Evolutionary conservation across 768 basidiomycete species (phyloP).

Genomic region (Leucocoprinus leucothites): DNA sequence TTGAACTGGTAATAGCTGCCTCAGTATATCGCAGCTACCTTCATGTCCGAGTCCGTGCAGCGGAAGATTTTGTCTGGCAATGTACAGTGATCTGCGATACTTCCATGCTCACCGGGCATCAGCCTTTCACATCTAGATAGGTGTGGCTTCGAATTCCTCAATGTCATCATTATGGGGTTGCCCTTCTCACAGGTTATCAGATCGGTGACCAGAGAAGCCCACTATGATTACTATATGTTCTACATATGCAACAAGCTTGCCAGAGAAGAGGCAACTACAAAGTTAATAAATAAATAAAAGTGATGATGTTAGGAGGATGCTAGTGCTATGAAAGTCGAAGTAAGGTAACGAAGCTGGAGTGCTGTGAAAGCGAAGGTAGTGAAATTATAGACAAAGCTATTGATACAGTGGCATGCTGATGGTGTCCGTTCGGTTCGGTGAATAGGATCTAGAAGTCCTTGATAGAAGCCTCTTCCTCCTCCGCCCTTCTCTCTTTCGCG

Average conservation of each 20-base stretch:
- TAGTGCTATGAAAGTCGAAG: not conserved
- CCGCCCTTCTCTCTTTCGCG: not conserved
- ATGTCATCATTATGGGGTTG: not conserved
- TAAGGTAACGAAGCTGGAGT: not conserved
- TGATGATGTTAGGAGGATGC: not conserved
- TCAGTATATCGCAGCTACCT: not conserved
- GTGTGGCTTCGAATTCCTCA: constrained; percentile 5
- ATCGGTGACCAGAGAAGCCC: constrained; percentile 1
- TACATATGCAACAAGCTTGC: constrained; percentile 8
- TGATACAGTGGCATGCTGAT: constrained; percentile 21
- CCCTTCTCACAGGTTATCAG: constrained; percentile 6
- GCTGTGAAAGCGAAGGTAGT: not conserved
- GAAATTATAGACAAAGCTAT: constrained; percentile 14
- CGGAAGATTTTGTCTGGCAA: not conserved
- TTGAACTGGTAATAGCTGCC: not conserved
- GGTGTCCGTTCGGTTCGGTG: constrained; percentile 27
- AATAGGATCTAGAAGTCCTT: constrained; percentile 22
- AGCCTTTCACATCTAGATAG: not conserved
- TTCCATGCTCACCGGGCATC: constrained; percentile 11
- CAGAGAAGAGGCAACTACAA: not conserved
- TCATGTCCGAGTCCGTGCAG: not conserved
- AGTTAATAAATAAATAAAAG: constrained; percentile 8
- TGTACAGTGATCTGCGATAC: not conserved
- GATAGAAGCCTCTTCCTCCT: constrained; percentile 17
- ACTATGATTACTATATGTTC: constrained; percentile 10